phyloP scores from a whole-genome alignment of 306 rosid species.

The Cicer chorassanicum region DNA sequence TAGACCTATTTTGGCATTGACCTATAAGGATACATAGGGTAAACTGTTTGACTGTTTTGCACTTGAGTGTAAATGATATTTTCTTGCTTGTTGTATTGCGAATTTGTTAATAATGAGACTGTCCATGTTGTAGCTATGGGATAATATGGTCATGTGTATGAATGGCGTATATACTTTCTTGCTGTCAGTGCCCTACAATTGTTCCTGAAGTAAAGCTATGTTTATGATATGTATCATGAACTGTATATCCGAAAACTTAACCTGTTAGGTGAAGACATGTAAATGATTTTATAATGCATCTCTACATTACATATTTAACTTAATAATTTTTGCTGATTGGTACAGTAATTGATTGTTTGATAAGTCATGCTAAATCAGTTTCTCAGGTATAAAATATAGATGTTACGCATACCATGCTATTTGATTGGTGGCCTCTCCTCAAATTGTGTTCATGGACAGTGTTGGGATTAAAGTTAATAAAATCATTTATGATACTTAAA shows the following conservation, averaged over 20 bases:
- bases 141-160: constrained; percentile 19
- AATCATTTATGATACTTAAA: neutral
- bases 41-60: neutral
- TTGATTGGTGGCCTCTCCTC: neutral
- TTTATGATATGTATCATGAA: neutral
- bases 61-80: neutral
- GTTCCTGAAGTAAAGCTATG: neutral
- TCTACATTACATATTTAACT: neutral
- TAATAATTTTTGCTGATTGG: neutral
- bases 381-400: neutral
- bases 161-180: constrained; percentile 14
- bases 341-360: neutral
- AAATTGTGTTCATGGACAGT: neutral
- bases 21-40: neutral
- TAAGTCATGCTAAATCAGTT: neutral
- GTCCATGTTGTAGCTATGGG: neutral
- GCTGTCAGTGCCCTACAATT: neutral
- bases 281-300: neutral
- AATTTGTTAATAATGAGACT: neutral
- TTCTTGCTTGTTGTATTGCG: constrained; percentile 13
- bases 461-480: neutral
- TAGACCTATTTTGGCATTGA: neutral
- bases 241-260: neutral
- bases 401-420: neutral
- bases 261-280: neutral